Conservation (phyloP, 2,329 filamentous ascomycete species). For the Rutstroemia sp. region DNA sequence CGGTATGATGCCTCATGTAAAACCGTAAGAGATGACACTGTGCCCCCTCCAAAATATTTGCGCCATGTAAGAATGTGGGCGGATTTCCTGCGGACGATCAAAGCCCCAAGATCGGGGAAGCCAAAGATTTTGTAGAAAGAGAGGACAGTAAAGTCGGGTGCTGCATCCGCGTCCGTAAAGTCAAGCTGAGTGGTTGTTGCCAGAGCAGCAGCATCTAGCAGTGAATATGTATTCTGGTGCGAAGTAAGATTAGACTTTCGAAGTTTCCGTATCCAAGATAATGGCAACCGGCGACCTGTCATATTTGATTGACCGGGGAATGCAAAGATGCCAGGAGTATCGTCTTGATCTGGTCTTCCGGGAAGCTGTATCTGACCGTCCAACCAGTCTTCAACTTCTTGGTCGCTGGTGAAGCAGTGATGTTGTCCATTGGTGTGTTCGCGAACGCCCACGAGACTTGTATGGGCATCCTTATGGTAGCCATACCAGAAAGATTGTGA, state of each 20-base stretch:
- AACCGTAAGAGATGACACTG: conserved; percentile 79
- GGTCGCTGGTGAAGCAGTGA: conserved; percentile 55
- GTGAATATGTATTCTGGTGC: conserved; percentile 45
- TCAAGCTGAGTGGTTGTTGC: conserved; percentile 71
- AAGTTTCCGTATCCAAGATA: conserved; percentile 55
- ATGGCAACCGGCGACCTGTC: conserved; percentile 46
- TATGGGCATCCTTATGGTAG: conserved; percentile 81
- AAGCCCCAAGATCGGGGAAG: conserved; percentile 79
- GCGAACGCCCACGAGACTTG: conserved; percentile 75
- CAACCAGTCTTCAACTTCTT: conserved; percentile 60
- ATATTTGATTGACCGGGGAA: conserved; percentile 65
- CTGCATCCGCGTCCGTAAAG: conserved; percentile 49
- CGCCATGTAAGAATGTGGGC: conserved; percentile 56
- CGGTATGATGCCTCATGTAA: conserved; percentile 73
- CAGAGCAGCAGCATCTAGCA: conserved; percentile 81
- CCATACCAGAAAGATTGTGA: conserved; percentile 65
- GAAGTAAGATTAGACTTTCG: conserved; percentile 29
- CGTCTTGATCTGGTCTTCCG: conserved; percentile 21
- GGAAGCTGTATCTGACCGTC: conserved; percentile 19
- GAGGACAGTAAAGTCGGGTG: conserved; percentile 77
- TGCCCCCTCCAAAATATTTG: conserved; percentile 87
- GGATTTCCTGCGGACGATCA: conserved; percentile 70
- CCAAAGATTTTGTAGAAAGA: conserved; percentile 97
- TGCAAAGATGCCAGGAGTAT: conserved; percentile 51
- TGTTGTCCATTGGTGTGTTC: conserved; percentile 57